Evolutionary conservation across 2,329 filamentous ascomycete species (phyloP).

Genomic region (Ophiostoma himal-ulmi): DNA sequence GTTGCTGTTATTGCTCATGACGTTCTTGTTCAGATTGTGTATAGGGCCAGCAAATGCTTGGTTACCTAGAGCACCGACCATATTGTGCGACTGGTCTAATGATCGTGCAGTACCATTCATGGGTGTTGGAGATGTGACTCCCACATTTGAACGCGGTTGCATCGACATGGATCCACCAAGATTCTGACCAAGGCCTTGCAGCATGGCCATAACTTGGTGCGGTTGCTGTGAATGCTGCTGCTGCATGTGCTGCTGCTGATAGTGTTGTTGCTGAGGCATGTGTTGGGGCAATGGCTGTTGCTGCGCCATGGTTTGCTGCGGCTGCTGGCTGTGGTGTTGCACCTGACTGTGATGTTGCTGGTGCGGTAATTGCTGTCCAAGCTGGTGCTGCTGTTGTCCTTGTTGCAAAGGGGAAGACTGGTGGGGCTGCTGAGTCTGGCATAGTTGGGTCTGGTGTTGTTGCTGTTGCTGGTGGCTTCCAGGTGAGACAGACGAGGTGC

Average conservation of each 20-base stretch:
- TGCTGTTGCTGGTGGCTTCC: slow-evolving; percentile 15
- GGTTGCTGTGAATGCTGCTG: slow-evolving; percentile 29
- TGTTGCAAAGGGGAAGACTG: slow-evolving; percentile 15
- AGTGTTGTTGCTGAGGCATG: slow-evolving; percentile 25
- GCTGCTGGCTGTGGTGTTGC: slow-evolving; percentile 16
- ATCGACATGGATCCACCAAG: slow-evolving; percentile 26
- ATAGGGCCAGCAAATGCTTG: neutral
- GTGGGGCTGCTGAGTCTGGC: slow-evolving; percentile 27
- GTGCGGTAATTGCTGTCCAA: slow-evolving; percentile 17
- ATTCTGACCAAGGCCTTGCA: slow-evolving; percentile 32
- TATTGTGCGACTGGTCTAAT: slow-evolving; percentile 5
- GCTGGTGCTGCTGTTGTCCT: slow-evolving; percentile 14
- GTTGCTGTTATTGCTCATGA: slow-evolving; percentile 23
- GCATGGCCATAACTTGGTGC: slow-evolving; percentile 32
- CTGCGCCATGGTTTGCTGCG: slow-evolving; percentile 9
- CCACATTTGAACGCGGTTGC: slow-evolving; percentile 27
- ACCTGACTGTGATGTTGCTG: slow-evolving; percentile 17
- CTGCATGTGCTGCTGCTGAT: slow-evolving; percentile 18
- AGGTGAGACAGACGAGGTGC: slow-evolving; percentile 33
- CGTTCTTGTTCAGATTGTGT: neutral
- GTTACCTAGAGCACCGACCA: neutral
- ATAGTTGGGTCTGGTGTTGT: slow-evolving; percentile 25
- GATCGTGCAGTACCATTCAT: slow-evolving; percentile 15
- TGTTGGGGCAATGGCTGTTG: slow-evolving; percentile 29
- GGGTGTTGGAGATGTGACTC: slow-evolving; percentile 17